Percentiles rank a stretch among this genome's conserved stretches.
phyloP scores from a whole-genome alignment of 257 asterid species.

The Solanum piurae region DNA sequence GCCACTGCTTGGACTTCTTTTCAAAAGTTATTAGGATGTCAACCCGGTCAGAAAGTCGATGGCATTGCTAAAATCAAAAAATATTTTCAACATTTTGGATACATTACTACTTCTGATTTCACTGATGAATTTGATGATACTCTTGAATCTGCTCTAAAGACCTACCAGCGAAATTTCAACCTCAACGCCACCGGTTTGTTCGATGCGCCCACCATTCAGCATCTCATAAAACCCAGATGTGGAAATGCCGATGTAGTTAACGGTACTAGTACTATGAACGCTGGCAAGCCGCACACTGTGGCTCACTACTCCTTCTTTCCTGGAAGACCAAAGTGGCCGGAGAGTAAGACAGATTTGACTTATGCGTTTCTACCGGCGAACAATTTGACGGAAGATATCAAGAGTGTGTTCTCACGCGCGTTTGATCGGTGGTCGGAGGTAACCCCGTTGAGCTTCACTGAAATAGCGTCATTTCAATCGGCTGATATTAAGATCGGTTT shows the following conservation, averaged over 20 bases:
- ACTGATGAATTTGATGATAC: conserved; percentile 55
- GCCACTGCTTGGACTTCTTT: conserved; percentile 52
- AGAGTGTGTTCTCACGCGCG: conserved; percentile 44
- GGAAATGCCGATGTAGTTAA: conserved; percentile 68
- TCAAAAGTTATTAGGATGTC: conserved; percentile 40
- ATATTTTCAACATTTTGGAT: conserved; percentile 63
- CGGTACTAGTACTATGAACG: conserved; percentile 52
- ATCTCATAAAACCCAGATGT: conserved; percentile 52
- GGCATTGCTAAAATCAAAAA: conserved; percentile 45
- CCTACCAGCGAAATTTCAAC: conserved; percentile 65
- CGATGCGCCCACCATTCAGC: conserved; percentile 33
- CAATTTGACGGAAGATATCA: conserved; percentile 16
- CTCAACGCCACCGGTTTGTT: conserved; percentile 57
- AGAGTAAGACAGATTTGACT: conserved; percentile 21
- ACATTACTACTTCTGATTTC: conserved; percentile 24
- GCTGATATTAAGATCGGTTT: conserved; percentile 64
- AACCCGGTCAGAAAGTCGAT: conserved; percentile 28
- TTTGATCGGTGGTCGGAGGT: conserved; percentile 88
- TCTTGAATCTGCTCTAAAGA: conserved; percentile 45
- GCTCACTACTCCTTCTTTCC: conserved; percentile 61
- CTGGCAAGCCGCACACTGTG: conserved; percentile 8
- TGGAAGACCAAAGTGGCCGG: conserved; percentile 65
- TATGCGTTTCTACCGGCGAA: conserved; percentile 53
- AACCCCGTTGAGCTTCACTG: conserved; percentile 44
- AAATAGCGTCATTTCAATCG: conserved; percentile 18